A percentile compares a stretch with the other conserved stretches of the same genome.
Evolutionary conservation across 1,139 yeast genomes (phyloP).

Genomic region (Diutina ranongensis): DNA sequence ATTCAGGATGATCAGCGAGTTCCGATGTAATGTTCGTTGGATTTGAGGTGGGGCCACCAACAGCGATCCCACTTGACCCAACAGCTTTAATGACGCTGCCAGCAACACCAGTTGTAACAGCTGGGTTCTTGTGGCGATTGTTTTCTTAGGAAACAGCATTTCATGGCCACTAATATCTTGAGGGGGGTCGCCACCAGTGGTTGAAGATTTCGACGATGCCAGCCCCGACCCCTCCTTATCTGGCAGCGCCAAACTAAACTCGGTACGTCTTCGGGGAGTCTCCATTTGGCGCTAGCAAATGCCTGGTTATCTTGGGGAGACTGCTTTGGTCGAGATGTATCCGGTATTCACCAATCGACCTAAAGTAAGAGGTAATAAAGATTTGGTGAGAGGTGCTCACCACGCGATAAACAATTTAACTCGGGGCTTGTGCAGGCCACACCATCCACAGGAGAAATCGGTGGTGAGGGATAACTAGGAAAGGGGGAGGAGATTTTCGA

Average conservation of each 20-base stretch:
- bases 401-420: background rate
- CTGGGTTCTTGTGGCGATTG: slow-evolving; percentile 29
- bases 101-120: slow-evolving; percentile 57
- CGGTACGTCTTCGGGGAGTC: slow-evolving; percentile 5
- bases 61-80: slow-evolving; percentile 19
- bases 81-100: slow-evolving; percentile 43
- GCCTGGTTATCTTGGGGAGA: background rate
- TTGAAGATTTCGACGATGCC: background rate
- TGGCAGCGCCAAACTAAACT: slow-evolving; percentile 5
- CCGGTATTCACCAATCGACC: no score
- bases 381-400: background rate
- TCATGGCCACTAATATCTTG: background rate
- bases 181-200: background rate
- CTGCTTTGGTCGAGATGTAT: no score
- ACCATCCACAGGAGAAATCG: no score
- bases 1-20: background rate
- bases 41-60: slow-evolving; percentile 11
- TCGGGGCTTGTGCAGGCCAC: no score
- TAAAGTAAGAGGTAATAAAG: background rate
- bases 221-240: background rate
- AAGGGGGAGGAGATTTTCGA: no score
- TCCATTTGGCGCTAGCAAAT: background rate
- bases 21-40: slow-evolving; percentile 10
- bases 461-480: no score
- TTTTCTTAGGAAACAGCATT: slow-evolving; percentile 2